These are phyloP conservation scores for Aspergillus pseudoterreus DNA, from an alignment of 2,329 filamentous ascomycete genomes.

Conservation along the genomic window DNA sequence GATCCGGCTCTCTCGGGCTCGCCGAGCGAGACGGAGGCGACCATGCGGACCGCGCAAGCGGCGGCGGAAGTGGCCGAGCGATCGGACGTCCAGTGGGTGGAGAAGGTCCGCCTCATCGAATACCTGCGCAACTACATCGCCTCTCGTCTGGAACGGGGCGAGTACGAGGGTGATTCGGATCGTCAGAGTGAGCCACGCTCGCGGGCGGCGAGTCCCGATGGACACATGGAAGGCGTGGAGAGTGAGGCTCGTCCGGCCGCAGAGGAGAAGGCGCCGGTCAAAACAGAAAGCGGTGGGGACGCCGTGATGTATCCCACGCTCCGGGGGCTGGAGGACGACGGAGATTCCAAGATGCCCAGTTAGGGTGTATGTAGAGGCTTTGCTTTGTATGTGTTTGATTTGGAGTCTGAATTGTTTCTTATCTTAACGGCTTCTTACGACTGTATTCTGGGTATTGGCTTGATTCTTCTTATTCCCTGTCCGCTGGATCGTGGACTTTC, in stretches of 20 bases:
- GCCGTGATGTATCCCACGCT: constrained; percentile 31
- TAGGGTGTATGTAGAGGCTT: constrained; percentile 12
- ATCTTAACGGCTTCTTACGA: constrained; percentile 1
- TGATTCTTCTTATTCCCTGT: constrained; percentile 6
- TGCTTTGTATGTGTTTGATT: constrained; percentile 7
- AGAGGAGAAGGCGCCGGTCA: constrained; percentile 15
- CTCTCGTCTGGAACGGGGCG: constrained; percentile 51
- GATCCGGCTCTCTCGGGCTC: constrained; percentile 39
- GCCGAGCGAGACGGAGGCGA: constrained; percentile 29
- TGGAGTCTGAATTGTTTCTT: constrained; percentile 1
- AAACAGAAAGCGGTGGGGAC: constrained; percentile 22
- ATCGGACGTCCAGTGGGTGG: constrained; percentile 57
- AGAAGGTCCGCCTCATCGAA: constrained; percentile 63
- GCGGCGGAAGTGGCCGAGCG: constrained; percentile 39
- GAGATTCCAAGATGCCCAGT: constrained; percentile 34
- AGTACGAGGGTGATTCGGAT: constrained; percentile 38
- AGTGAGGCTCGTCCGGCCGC: constrained; percentile 37
- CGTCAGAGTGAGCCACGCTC: constrained; percentile 9
- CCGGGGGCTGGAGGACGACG: constrained; percentile 31
- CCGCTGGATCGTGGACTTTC: constrained; percentile 3
- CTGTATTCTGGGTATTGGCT: background rate
- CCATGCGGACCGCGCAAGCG: constrained; percentile 33
- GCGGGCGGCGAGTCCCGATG: constrained; percentile 16
- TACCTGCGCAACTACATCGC: constrained; percentile 56
- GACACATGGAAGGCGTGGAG: constrained; percentile 33